Conservation (phyloP, 176 grass and related monocot species). For the Neostapfia colusana region DNA sequence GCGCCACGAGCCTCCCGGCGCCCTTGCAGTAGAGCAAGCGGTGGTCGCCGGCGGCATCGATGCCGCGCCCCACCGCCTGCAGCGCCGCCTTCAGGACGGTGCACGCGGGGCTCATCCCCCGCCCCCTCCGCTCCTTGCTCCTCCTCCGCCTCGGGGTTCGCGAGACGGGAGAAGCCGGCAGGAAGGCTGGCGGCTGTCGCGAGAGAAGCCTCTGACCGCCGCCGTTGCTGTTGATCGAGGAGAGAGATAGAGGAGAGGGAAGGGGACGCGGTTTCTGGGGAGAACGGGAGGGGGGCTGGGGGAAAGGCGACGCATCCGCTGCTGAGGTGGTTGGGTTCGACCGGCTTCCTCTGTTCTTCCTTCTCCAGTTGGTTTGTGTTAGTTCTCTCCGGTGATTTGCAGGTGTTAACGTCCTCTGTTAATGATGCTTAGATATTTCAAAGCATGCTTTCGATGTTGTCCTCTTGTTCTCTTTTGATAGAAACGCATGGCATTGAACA, state of each 20-base stretch:
- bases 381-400: background rate
- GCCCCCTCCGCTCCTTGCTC: conserved; percentile 7
- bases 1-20: conserved; percentile 57
- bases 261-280: conserved; percentile 63
- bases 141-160: conserved; percentile 17
- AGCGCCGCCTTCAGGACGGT: conserved; percentile 66
- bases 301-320: background rate
- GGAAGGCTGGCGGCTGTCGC: conserved; percentile 18
- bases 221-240: conserved; percentile 45
- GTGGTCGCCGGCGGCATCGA: conserved; percentile 72
- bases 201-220: conserved; percentile 61
- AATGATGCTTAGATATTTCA: conserved; percentile 26
- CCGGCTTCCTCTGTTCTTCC: conserved; percentile 30
- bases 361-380: background rate
- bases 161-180: background rate
- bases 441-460: conserved; percentile 39
- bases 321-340: conserved; percentile 48
- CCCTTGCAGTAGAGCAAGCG: conserved; percentile 79
- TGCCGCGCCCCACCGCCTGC: conserved; percentile 68
- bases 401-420: conserved; percentile 12
- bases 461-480: conserved; percentile 19
- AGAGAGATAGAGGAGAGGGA: conserved; percentile 8
- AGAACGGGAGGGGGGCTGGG: conserved; percentile 22
- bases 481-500: conserved; percentile 1
- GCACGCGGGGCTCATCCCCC: conserved; percentile 46